Evolutionary conservation across 1,284 basidiomycete genomes (phyloP).

Genomic region (Lentinula novae-zelandiae): DNA sequence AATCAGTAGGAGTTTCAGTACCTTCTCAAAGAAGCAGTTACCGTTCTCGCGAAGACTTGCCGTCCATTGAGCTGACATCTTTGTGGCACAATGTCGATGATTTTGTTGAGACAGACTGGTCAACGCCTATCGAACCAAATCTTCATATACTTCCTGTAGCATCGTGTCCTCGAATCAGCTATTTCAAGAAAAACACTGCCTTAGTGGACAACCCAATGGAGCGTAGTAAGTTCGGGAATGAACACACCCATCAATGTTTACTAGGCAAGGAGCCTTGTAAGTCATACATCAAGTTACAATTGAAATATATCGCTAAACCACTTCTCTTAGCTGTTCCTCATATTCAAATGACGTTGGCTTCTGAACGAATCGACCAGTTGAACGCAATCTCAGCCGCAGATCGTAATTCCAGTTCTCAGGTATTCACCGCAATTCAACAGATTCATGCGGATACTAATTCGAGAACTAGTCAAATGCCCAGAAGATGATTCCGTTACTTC

Average conservation of each 20-base stretch:
- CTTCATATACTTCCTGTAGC: conserved; percentile 73
- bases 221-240: conserved; percentile 83
- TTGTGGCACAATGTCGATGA: conserved; percentile 83
- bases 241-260: conserved; percentile 84
- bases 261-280: conserved; percentile 73
- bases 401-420: conserved; percentile 6
- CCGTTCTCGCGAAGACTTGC: conserved; percentile 39
- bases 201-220: conserved; percentile 35
- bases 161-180: conserved; percentile 81
- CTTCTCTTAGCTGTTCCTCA: conserved; percentile 51
- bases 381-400: conserved; percentile 29
- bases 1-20: conserved; percentile 42
- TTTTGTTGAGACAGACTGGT: conserved; percentile 79
- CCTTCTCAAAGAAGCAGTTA: conserved; percentile 48
- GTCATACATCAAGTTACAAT: conserved; percentile 22
- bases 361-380: conserved; percentile 51
- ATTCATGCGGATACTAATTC: neutral
- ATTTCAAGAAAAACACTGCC: conserved; percentile 66
- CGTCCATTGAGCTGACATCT: conserved; percentile 36
- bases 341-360: conserved; percentile 68
- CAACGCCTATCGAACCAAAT: conserved; percentile 49
- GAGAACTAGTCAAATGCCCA: conserved; percentile 21
- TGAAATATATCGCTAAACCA: neutral
- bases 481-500: conserved; percentile 57
- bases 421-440: neutral